Percentiles rank a stretch among this genome's conserved stretches.
Conservation (phyloP, 169 alveolate genomes). For the Plasmodium coatneyi region DNA sequence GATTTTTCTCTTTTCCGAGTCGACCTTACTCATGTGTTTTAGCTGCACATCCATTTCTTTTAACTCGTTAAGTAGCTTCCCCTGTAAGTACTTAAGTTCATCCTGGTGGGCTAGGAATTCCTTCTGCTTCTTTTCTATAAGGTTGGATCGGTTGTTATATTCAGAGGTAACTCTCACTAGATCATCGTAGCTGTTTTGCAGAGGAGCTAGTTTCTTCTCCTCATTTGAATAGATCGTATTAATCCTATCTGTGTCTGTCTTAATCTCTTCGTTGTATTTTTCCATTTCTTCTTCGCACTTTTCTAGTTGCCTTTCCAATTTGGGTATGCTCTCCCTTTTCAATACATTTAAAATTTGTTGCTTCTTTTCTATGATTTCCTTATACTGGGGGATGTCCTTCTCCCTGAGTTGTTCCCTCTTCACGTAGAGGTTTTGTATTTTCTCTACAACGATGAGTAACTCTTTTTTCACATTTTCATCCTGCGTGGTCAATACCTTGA, state of each 20-base stretch:
- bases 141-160: conserved; percentile 67
- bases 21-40: conserved; percentile 22
- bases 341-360: conserved; percentile 72
- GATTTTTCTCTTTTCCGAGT: conserved; percentile 21
- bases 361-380: conserved; percentile 77
- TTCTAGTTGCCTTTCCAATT: conserved; percentile 78
- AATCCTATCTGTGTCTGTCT: conserved; percentile 75
- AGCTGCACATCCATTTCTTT: conserved; percentile 49
- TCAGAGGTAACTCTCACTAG: conserved; percentile 73
- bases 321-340: conserved; percentile 78
- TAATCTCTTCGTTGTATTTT: conserved; percentile 69
- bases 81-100: conserved; percentile 23
- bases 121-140: conserved; percentile 72
- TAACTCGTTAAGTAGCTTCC: conserved; percentile 62
- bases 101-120: conserved; percentile 35
- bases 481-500: conserved; percentile 77
- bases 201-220: conserved; percentile 81
- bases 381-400: conserved; percentile 71
- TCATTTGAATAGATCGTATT: conserved; percentile 74
- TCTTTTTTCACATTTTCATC: conserved; percentile 88
- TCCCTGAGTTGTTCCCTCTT: conserved; percentile 76
- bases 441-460: conserved; percentile 79
- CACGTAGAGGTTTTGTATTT: conserved; percentile 79
- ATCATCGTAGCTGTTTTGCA: conserved; percentile 79
- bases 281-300: conserved; percentile 81